Evolutionary conservation across 352 stramenopile genomes (phyloP).

Genomic region (Aphanomyces stellatus): DNA sequence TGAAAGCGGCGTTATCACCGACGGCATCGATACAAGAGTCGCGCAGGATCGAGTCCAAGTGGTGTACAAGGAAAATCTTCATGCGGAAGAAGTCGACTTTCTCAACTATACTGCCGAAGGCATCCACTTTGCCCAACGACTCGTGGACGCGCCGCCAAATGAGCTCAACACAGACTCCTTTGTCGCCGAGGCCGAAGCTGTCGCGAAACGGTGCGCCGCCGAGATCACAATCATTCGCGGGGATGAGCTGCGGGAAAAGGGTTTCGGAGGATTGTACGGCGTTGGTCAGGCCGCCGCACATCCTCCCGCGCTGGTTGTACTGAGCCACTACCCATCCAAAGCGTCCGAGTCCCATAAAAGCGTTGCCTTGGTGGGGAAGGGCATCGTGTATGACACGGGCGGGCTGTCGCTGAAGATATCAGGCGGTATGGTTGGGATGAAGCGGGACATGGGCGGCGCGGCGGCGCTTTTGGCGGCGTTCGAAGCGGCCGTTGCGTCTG

Average conservation of each 20-base stretch:
- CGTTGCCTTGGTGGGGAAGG: slow-evolving; percentile 89
- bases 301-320: slow-evolving; percentile 85
- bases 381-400: slow-evolving; percentile 96
- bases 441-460: slow-evolving; percentile 90
- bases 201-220: slow-evolving; percentile 53
- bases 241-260: slow-evolving; percentile 79
- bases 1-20: slow-evolving; percentile 25
- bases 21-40: slow-evolving; percentile 22
- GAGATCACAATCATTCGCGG: slow-evolving; percentile 80
- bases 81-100: slow-evolving; percentile 25
- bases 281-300: slow-evolving; percentile 86
- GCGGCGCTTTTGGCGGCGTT: slow-evolving; percentile 49
- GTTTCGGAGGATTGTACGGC: slow-evolving; percentile 89
- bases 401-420: slow-evolving; percentile 91
- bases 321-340: slow-evolving; percentile 68
- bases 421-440: slow-evolving; percentile 88
- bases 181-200: slow-evolving; percentile 64
- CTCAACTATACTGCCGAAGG: slow-evolving; percentile 58
- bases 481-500: slow-evolving; percentile 77
- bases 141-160: slow-evolving; percentile 88
- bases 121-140: slow-evolving; percentile 75
- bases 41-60: slow-evolving; percentile 38
- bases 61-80: slow-evolving; percentile 38
- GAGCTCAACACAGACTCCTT: slow-evolving; percentile 87
- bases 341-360: slow-evolving; percentile 30